Evolutionary conservation across 345 rosid species (phyloP).

Genomic region (Arabis hirsuta): DNA sequence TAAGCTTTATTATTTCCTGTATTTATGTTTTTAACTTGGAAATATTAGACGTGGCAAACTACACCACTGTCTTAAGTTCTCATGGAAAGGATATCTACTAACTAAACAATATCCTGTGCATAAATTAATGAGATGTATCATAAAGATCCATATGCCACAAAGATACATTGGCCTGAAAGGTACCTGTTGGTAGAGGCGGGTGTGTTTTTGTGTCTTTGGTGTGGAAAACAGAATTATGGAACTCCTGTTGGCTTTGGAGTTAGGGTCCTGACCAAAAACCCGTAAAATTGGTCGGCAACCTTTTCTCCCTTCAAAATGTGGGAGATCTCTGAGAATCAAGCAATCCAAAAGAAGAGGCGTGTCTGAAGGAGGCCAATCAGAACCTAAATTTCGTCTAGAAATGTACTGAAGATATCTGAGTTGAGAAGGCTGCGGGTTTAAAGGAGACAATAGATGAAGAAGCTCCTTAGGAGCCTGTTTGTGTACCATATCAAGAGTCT

Average conservation of each 20-base stretch:
- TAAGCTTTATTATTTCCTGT: neutral
- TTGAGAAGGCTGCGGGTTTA: conserved; percentile 95
- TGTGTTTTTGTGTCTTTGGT: conserved; percentile 62
- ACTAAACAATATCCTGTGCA: neutral
- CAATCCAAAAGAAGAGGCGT: conserved; percentile 88
- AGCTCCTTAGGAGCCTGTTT: conserved; percentile 97
- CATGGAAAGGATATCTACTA: conserved; percentile 16
- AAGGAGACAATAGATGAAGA: conserved; percentile 76
- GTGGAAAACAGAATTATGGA: conserved; percentile 87
- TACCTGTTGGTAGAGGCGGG: conserved; percentile 75
- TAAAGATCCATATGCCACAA: conserved; percentile 15
- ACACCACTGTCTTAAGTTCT: conserved; percentile 3
- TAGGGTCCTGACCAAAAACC: conserved; percentile 88
- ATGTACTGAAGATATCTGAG: conserved; percentile 97
- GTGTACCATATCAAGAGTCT: conserved; percentile 98
- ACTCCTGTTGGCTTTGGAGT: conserved; percentile 72
- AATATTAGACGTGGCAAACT: conserved; percentile 7
- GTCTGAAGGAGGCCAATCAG: conserved; percentile 97
- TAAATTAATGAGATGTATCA: conserved; percentile 1
- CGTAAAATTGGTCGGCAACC: conserved; percentile 90
- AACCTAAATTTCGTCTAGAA: conserved; percentile 82
- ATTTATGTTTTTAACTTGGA: neutral
- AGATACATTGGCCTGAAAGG: conserved; percentile 28
- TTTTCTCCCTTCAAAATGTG: conserved; percentile 67
- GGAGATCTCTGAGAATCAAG: conserved; percentile 81